These are phyloP conservation scores for Stylonectria norvegica DNA, from an alignment of 2,329 filamentous ascomycete species.

Conservation along the genomic window DNA sequence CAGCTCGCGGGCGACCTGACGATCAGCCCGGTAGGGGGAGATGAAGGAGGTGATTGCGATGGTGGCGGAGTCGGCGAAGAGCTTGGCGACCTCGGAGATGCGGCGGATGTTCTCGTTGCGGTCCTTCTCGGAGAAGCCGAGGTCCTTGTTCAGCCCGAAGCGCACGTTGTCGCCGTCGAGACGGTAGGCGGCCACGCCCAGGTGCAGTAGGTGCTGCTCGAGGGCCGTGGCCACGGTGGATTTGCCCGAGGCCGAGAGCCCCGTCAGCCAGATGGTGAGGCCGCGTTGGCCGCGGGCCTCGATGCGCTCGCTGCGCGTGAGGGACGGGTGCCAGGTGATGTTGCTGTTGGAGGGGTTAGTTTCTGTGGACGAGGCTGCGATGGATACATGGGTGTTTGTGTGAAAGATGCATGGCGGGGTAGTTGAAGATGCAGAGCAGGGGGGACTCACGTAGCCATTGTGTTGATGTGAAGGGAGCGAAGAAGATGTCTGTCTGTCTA, in stretches of 20 bases:
- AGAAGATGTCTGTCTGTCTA: constrained; percentile 2
- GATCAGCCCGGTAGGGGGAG: constrained; percentile 86
- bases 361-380: constrained; percentile 5
- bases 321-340: constrained; percentile 84
- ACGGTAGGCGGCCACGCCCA: constrained; percentile 79
- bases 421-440: neutral
- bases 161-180: constrained; percentile 98
- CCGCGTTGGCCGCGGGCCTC: constrained; percentile 76
- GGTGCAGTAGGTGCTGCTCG: constrained; percentile 91
- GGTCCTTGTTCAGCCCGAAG: constrained; percentile 96
- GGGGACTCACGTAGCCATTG: constrained; percentile 35
- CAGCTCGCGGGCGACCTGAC: constrained; percentile 74
- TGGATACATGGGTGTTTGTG: constrained; percentile 10
- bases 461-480: constrained; percentile 9
- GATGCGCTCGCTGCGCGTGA: constrained; percentile 75
- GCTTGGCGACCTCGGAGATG: constrained; percentile 93
- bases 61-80: constrained; percentile 87
- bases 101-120: constrained; percentile 97
- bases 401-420: constrained; percentile 5
- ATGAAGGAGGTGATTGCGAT: constrained; percentile 96
- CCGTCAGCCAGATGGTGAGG: constrained; percentile 97
- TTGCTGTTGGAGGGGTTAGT: constrained; percentile 55
- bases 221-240: constrained; percentile 95
- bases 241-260: constrained; percentile 93
- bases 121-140: constrained; percentile 90